Evolutionary conservation across 345 rosid genomes (phyloP).

Genomic region (Litchi chinensis): DNA sequence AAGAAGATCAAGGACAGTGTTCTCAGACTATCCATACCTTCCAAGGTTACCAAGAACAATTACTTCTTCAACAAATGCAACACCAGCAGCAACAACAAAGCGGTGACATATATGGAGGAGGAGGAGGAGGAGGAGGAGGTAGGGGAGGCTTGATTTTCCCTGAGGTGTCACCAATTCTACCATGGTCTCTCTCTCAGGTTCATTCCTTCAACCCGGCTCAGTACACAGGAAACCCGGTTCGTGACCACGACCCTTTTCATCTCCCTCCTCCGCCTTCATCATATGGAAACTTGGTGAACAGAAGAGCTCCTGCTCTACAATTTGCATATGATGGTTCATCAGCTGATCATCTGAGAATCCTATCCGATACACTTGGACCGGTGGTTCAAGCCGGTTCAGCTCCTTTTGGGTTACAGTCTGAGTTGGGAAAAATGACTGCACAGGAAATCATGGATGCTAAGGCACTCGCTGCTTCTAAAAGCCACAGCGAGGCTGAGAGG

Average conservation of each 20-base stretch:
- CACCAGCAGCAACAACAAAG: conserved; percentile 37
- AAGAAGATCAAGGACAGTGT: conserved; percentile 67
- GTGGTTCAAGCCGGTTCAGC: conserved; percentile 57
- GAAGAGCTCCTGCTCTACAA: conserved; percentile 62
- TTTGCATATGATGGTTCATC: conserved; percentile 70
- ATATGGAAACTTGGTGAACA: conserved; percentile 63
- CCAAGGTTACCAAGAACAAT: conserved; percentile 69
- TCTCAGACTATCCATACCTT: conserved; percentile 58
- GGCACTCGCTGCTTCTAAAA: conserved; percentile 96
- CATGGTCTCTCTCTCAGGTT: conserved; percentile 53
- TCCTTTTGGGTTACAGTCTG: conserved; percentile 82
- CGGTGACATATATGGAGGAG: conserved; percentile 37
- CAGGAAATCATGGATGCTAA: conserved; percentile 99
- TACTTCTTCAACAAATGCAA: conserved; percentile 55
- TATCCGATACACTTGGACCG: conserved; percentile 81
- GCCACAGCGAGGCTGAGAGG: conserved; percentile 98
- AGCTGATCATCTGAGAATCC: conserved; percentile 69
- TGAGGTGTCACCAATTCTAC: conserved; percentile 59
- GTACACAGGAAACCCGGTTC: conserved; percentile 37
- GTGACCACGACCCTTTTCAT: conserved; percentile 64
- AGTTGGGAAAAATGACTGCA: conserved; percentile 88
- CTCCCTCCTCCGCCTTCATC: conserved; percentile 63
- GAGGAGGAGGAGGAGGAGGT: conserved; percentile 24
- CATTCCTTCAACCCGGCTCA: conserved; percentile 37
- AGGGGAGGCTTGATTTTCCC: conserved; percentile 52